Conservation (phyloP, 192 early-diverging fungal species). For the Rhizoclosmatium sp. region DNA sequence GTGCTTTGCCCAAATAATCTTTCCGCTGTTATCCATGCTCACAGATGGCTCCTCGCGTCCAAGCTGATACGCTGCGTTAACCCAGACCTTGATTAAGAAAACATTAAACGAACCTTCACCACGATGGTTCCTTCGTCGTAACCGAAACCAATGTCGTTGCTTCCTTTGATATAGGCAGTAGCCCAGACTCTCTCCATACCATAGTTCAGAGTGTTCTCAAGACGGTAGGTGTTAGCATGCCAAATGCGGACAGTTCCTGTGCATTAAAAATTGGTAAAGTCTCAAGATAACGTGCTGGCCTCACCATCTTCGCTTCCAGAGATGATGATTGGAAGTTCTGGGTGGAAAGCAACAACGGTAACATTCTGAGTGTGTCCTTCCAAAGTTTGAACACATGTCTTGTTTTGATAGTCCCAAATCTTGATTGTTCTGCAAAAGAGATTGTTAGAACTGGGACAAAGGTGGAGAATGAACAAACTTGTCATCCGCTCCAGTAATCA, state of each 20-base stretch:
- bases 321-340: slow-evolving; percentile 95
- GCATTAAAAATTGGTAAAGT: neutral
- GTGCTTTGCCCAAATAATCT: slow-evolving; percentile 98
- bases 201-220: slow-evolving; percentile 97
- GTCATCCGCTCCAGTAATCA: slow-evolving; percentile 96
- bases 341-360: slow-evolving; percentile 89
- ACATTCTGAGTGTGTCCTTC: slow-evolving; percentile 98
- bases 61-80: slow-evolving; percentile 52
- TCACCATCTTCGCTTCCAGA: slow-evolving; percentile 92
- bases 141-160: slow-evolving; percentile 93
- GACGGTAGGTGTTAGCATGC: slow-evolving; percentile 96
- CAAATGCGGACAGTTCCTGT: slow-evolving; percentile 86
- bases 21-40: slow-evolving; percentile 95
- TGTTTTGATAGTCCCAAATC: slow-evolving; percentile 99
- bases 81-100: neutral
- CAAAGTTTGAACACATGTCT: slow-evolving; percentile 97
- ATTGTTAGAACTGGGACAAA: neutral
- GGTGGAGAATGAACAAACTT: slow-evolving; percentile 55
- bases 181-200: slow-evolving; percentile 98
- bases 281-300: neutral
- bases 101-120: slow-evolving; percentile 67
- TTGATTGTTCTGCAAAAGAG: slow-evolving; percentile 72
- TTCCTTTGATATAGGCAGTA: slow-evolving; percentile 82
- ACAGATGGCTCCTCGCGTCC: slow-evolving; percentile 96
- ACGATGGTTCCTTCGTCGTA: slow-evolving; percentile 97